Evolutionary conservation across 2,329 filamentous ascomycete genomes (phyloP).

Genomic region (Onygena corvina): DNA sequence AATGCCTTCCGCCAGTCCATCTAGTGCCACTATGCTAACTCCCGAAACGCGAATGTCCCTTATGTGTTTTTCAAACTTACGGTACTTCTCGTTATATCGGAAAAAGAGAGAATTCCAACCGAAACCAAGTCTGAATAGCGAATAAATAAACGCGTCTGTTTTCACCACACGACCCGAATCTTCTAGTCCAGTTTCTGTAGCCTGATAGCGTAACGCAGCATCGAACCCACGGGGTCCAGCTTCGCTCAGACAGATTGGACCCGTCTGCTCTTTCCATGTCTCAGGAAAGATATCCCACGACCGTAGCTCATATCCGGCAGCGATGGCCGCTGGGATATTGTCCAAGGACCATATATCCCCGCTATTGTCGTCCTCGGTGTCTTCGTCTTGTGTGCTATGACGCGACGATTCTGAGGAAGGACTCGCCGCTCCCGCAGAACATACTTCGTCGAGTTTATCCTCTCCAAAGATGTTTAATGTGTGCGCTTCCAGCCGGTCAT

Average conservation of each 20-base stretch:
- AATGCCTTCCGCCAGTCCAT: constrained; percentile 23
- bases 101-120: constrained; percentile 37
- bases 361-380: background rate
- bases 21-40: constrained; percentile 35
- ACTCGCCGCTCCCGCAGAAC: constrained; percentile 15
- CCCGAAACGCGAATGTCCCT: constrained; percentile 40
- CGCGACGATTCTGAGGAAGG: constrained; percentile 17
- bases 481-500: constrained; percentile 22
- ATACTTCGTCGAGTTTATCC: constrained; percentile 18
- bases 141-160: constrained; percentile 29
- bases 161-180: constrained; percentile 25
- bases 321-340: constrained; percentile 15
- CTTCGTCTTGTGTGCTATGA: constrained; percentile 16
- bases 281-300: constrained; percentile 35
- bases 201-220: constrained; percentile 25
- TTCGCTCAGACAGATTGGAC: constrained; percentile 35
- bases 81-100: constrained; percentile 27
- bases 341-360: constrained; percentile 29
- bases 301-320: constrained; percentile 18
- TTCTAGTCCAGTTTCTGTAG: constrained; percentile 15
- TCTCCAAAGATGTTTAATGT: constrained; percentile 25
- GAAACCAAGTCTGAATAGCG: constrained; percentile 31
- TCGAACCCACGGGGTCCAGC: constrained; percentile 31
- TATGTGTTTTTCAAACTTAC: constrained; percentile 32
- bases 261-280: constrained; percentile 22